These are phyloP conservation scores for Nakazawaea wyomingensis DNA, from an alignment of 805 yeast genomes.

Conservation along the genomic window DNA sequence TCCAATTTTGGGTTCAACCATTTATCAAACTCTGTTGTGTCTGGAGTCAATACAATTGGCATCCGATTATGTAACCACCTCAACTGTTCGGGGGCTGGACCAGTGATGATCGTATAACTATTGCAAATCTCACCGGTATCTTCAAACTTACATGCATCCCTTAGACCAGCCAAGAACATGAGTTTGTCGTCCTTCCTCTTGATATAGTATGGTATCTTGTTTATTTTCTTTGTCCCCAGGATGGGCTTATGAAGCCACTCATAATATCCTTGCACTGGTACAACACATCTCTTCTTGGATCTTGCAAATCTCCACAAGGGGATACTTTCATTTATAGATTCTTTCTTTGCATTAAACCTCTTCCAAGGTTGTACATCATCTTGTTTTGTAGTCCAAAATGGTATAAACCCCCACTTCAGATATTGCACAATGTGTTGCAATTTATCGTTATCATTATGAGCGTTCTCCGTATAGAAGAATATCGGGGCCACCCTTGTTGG, in stretches of 20 bases:
- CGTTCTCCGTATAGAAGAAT: constrained; percentile 16
- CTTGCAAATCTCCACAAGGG: constrained; percentile 54
- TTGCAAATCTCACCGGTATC: constrained; percentile 16
- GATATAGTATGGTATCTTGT: constrained; percentile 63
- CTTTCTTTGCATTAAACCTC: constrained; percentile 73
- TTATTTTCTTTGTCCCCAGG: constrained; percentile 19
- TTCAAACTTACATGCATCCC: constrained; percentile 15
- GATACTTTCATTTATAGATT: constrained; percentile 43
- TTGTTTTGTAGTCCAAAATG: constrained; percentile 50
- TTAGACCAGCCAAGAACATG: constrained; percentile 64
- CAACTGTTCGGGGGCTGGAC: constrained; percentile 56
- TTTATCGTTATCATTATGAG: constrained; percentile 16
- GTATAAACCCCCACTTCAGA: constrained; percentile 82
- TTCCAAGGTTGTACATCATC: constrained; percentile 33
- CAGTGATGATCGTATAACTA: constrained; percentile 70
- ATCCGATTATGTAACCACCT: constrained; percentile 72
- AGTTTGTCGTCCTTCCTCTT: constrained; percentile 46
- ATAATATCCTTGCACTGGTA: constrained; percentile 79
- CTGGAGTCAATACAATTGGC: constrained; percentile 67
- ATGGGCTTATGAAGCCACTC: constrained; percentile 56
- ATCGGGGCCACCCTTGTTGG: constrained; percentile 53
- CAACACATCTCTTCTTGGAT: constrained; percentile 55
- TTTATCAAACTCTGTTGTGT: constrained; percentile 45
- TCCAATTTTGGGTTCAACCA: constrained; percentile 52
- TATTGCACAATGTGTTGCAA: constrained; percentile 29